These are phyloP conservation scores for Blastomyces emzantsi DNA, from an alignment of 2,329 filamentous ascomycete genomes.

Conservation along the genomic window DNA sequence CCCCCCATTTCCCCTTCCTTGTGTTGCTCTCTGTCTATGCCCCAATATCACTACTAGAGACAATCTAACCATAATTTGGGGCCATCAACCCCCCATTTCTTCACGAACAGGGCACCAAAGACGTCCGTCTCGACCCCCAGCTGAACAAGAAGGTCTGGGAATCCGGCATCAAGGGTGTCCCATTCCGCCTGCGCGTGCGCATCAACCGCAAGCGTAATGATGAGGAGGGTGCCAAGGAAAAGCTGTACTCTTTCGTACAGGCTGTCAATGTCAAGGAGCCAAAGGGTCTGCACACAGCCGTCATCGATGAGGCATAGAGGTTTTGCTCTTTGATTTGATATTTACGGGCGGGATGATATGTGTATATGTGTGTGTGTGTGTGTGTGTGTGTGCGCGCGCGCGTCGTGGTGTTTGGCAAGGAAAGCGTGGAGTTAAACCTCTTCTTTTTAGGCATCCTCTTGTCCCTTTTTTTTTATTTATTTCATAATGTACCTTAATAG, in stretches of 20 bases:
- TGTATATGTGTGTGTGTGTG: background rate
- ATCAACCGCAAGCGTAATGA: conserved; percentile 99
- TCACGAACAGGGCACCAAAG: conserved; percentile 67
- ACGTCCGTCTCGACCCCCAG: conserved; percentile 96
- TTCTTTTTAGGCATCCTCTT: background rate
- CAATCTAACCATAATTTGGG: conserved; percentile 6
- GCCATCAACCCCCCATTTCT: background rate
- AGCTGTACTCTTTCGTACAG: conserved; percentile 99
- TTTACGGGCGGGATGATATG: background rate
- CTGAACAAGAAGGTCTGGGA: conserved; percentile 99
- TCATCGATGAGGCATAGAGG: conserved; percentile 62
- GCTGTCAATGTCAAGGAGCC: conserved; percentile 99
- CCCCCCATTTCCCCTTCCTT: conserved; percentile 1
- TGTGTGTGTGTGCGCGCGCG: too few relatives aligned
- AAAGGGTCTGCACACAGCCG: conserved; percentile 90
- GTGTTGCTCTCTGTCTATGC: background rate
- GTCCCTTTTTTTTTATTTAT: background rate
- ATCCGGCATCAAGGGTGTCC: conserved; percentile 95
- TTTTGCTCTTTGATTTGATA: background rate
- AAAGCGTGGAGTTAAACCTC: background rate
- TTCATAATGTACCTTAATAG: background rate
- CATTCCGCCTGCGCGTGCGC: conserved; percentile 93
- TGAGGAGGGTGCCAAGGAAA: conserved; percentile 99
- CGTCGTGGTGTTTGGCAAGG: background rate
- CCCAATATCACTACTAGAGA: background rate